Base-by-base conservation (phyloP, 23 red algal species). In the Gracilariopsis chorda region DNA sequence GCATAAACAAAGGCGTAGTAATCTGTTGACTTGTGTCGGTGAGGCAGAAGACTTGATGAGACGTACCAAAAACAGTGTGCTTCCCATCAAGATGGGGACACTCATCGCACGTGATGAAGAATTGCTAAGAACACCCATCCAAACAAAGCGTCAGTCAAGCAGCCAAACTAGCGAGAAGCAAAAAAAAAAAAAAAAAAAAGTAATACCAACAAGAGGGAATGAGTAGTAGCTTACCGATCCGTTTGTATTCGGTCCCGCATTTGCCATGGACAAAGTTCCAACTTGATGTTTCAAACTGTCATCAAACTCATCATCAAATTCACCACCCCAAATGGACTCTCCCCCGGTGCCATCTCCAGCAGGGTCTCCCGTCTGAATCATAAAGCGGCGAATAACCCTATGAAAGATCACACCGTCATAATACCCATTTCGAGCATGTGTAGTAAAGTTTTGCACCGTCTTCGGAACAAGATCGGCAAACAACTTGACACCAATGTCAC, bases 241-340 rank as follows among this genome's bases (percentile, higher is more conserved):
- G 46, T 98, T 98, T 41, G 96, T 98, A 71, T 95, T 84, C 13
- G 92, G 88, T 43, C 96, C 96, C 12, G 93, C 92, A 56, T 98
- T 98, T 49, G 96, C 96, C 91, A 94, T 94, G n/a, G 82, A 81
- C 60, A 94, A 33, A 11, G 62, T 85, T 7, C 74, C 74, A 24
- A 53, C 44, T 52, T 95, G 84, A 55, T 95, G 93, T 44, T 81
- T 90, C 14, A 95, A 39, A 24, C 47, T 46, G 43, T 35, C 43
- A 58, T 90, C 44, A 56, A 95, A 75, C 83, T 95, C 93, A 42
- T 95, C 82, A 43, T 95, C 76, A 68, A 95, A 90, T 58, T 70
- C 93, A 23, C 72, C 84, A 45, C 93, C 93, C 93, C 93, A 95
- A 34, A 95, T 95, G 59, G 82, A 88, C 51, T 95, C 93, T 7